These are phyloP conservation scores for Ganoderma meredithae DNA, from an alignment of 1,284 basidiomycete species.

Conservation along the genomic window DNA sequence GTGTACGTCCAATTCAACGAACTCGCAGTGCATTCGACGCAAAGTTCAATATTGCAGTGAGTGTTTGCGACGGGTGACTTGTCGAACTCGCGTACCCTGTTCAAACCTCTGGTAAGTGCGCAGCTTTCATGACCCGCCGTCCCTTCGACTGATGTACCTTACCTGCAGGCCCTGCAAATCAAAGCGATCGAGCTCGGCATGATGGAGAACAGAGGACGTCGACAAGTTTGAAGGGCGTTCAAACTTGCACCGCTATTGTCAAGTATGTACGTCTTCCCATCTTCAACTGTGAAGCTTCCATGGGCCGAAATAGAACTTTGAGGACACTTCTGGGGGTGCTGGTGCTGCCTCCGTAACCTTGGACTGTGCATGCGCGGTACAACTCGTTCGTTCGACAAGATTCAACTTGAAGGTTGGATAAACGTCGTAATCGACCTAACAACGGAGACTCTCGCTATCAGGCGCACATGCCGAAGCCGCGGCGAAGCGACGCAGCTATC, in stretches of 20 bases:
- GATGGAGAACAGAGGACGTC: conserved; percentile 14
- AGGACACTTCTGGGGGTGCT: not conserved
- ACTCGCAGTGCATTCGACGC: too few relatives aligned
- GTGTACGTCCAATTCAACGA: conserved; percentile 21
- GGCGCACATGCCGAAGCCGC: not conserved
- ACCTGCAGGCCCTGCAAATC: conserved; percentile 16
- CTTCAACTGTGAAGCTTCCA: not conserved
- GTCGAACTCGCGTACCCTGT: conserved; percentile 27
- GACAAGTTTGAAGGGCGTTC: not conserved
- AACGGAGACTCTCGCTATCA: too few relatives aligned
- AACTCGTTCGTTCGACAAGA: not conserved
- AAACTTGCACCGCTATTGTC: not conserved
- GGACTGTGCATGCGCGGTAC: too few relatives aligned
- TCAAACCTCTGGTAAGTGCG: conserved; percentile 24
- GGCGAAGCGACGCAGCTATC: not conserved
- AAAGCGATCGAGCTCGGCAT: conserved; percentile 21
- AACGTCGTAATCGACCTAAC: too few relatives aligned
- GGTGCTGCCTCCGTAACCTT: not conserved
- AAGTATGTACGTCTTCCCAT: not conserved
- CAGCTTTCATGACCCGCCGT: too few relatives aligned
- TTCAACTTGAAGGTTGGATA: not conserved
- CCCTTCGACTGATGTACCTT: too few relatives aligned
- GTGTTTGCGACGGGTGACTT: conserved; percentile 28
- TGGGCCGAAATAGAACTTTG: not conserved
- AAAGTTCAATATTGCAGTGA: not conserved